Conservation (phyloP, 2,329 filamentous ascomycete genomes). For the Pseudophaeomoniella oleicola region DNA sequence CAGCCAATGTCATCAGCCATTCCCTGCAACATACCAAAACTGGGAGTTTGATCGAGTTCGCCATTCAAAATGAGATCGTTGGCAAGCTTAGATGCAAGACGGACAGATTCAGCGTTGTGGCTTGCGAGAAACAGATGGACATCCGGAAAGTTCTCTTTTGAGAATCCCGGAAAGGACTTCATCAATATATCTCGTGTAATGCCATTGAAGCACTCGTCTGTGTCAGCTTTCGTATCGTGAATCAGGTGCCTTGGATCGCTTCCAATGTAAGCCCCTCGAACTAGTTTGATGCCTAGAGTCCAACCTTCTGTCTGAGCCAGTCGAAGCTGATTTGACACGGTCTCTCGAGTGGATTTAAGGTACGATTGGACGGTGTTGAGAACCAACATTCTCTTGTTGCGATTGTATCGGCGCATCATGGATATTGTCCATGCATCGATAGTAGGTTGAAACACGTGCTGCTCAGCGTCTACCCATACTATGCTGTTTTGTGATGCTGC, state of each 20-base stretch:
- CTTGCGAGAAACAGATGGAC: slow-evolving; percentile 44
- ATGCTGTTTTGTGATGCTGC: slow-evolving; percentile 27
- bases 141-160: slow-evolving; percentile 22
- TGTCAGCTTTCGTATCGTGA: slow-evolving; percentile 31
- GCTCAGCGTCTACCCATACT: slow-evolving; percentile 39
- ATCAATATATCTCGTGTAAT: slow-evolving; percentile 39
- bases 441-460: slow-evolving; percentile 34
- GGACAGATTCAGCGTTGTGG: slow-evolving; percentile 41
- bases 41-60: slow-evolving; percentile 28
- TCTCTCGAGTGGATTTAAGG: slow-evolving; percentile 31
- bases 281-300: slow-evolving; percentile 36
- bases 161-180: slow-evolving; percentile 20
- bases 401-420: slow-evolving; percentile 38
- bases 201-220: slow-evolving; percentile 39
- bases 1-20: slow-evolving; percentile 89
- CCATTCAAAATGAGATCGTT: slow-evolving; percentile 31
- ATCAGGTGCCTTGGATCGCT: slow-evolving; percentile 31
- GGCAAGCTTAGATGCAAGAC: slow-evolving; percentile 32
- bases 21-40: slow-evolving; percentile 73
- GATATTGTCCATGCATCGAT: slow-evolving; percentile 40
- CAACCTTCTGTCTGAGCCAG: slow-evolving; percentile 32
- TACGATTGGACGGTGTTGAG: slow-evolving; percentile 41
- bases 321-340: slow-evolving; percentile 29
- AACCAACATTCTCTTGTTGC: slow-evolving; percentile 24
- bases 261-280: slow-evolving; percentile 38